Percentiles rank a stretch among this genome's conserved stretches.
Evolutionary conservation across 768 basidiomycete genomes (phyloP).

Genomic region (Ramaria rubella): DNA sequence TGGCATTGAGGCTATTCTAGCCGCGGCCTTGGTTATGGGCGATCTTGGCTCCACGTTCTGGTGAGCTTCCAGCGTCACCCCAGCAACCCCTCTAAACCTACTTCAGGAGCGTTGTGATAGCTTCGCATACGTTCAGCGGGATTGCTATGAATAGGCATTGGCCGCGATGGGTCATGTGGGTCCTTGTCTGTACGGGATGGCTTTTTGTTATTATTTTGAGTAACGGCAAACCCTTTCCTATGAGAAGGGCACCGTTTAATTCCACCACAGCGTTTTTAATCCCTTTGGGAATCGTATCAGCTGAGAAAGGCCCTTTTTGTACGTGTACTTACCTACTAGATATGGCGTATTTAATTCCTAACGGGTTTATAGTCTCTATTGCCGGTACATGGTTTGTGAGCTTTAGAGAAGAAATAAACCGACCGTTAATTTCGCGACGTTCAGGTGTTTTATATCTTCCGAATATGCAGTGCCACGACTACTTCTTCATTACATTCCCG

Average conservation of each 20-base stretch:
- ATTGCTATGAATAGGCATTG: too few relatives aligned
- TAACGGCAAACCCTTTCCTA: too few relatives aligned
- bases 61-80: not conserved
- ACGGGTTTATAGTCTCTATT: not conserved
- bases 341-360: too few relatives aligned
- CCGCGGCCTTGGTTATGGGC: constrained; percentile 4
- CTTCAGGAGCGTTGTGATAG: constrained; percentile 4
- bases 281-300: too few relatives aligned
- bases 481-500: constrained; percentile 1
- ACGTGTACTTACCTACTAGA: not conserved
- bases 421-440: not conserved
- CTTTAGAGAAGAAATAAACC: not conserved
- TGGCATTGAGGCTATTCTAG: not conserved
- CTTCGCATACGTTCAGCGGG: constrained; percentile 4
- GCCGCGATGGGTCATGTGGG: too few relatives aligned
- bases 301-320: constrained; percentile 2
- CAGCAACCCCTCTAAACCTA: not conserved
- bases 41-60: constrained; percentile 2
- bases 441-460: constrained; percentile 7
- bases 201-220: too few relatives aligned
- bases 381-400: constrained; percentile 1
- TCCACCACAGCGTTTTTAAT: too few relatives aligned
- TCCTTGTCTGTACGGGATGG: too few relatives aligned
- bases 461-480: constrained; percentile 2
- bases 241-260: too few relatives aligned